Base-by-base conservation (phyloP, 106 monocot genomes). In the Allium cepa region DNA sequence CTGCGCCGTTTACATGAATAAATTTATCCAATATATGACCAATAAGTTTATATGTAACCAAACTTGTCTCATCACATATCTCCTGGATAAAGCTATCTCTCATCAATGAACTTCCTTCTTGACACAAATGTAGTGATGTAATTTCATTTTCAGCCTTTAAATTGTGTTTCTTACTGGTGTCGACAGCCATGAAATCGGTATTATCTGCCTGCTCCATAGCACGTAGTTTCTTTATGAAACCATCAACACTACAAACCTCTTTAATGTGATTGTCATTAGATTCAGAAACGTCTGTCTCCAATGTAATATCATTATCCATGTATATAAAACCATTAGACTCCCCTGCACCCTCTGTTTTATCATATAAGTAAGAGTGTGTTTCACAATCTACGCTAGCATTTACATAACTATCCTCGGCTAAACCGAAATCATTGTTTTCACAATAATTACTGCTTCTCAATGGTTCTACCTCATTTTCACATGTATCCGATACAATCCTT, bases 11-110 rank as follows among this genome's bases (percentile, higher is more conserved):
- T 46, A 50, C 49, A 9, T 56, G 72, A 46, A 82, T 46, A 63
- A 78, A 75, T 28, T 74, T 78, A 53, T 92, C 77, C 59, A 96
- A 60, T 51, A 88, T 53, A 55, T 14, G 47, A 15, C 76, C 80
- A 50, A 92, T 79, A 28, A 92, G 49, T 61, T 69, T 66, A 65
- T 83, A 64, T 12, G 89, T 76, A 71, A 89, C 56, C 65, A 92
- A 62, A 66, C 89, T 79, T 60, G 87, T 82, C 59, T 87, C 87
- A 77, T 92, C 92, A 78, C 79, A 89, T 17, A 90, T 68, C 66
- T 81, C 81, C 63, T 84, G 62, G 16, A 85, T 57, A 9, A 48
- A 68, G 9, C 52, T 68, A 63, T 83, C 68, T 46, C 78, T 49
- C 16, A 66, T 74, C 22, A 8, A 59, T 64, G 17, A 10, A 28